These are phyloP conservation scores for Nidularia pulvinata DNA, from an alignment of 768 basidiomycete genomes.

Conservation along the genomic window DNA sequence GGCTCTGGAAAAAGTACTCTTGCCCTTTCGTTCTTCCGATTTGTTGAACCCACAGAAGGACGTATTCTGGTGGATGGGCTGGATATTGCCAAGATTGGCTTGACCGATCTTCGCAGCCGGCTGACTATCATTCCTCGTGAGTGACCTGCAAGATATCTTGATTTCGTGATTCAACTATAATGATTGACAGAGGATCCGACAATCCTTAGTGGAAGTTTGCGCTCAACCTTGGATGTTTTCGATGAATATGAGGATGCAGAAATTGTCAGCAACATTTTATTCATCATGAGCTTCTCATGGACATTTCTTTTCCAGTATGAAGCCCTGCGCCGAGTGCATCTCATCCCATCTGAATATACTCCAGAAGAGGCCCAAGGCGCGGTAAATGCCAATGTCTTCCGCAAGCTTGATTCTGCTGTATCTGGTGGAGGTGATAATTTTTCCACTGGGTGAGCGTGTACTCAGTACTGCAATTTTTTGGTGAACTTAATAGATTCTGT, in stretches of 20 bases:
- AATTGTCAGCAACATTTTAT: conserved; percentile 46
- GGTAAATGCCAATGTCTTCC: conserved; percentile 71
- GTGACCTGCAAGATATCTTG: conserved; percentile 4
- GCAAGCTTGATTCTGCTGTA: conserved; percentile 68
- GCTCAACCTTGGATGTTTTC: conserved; percentile 77
- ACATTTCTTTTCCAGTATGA: conserved; percentile 47
- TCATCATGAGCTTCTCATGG: background rate
- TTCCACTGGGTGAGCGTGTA: conserved; percentile 54
- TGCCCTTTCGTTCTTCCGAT: conserved; percentile 84
- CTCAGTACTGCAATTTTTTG: background rate
- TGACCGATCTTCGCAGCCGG: conserved; percentile 72
- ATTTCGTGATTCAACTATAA: too few species aligned
- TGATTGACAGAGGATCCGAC: too few species aligned
- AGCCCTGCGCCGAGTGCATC: conserved; percentile 73
- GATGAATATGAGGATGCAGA: conserved; percentile 81
- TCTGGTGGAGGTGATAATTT: conserved; percentile 90
- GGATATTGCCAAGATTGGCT: conserved; percentile 74
- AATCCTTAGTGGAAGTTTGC: too few species aligned
- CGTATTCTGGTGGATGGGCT: conserved; percentile 68
- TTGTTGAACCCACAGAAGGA: conserved; percentile 79
- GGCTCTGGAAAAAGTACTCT: conserved; percentile 35
- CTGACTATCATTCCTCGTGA: conserved; percentile 74
- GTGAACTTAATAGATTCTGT: background rate
- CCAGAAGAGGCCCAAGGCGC: conserved; percentile 35
- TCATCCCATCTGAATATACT: conserved; percentile 56